Evolutionary conservation across 148 eudicot genomes (phyloP), one percentile per base, ranked within the genome.

Genomic region (Persicaria maculosa): DNA sequence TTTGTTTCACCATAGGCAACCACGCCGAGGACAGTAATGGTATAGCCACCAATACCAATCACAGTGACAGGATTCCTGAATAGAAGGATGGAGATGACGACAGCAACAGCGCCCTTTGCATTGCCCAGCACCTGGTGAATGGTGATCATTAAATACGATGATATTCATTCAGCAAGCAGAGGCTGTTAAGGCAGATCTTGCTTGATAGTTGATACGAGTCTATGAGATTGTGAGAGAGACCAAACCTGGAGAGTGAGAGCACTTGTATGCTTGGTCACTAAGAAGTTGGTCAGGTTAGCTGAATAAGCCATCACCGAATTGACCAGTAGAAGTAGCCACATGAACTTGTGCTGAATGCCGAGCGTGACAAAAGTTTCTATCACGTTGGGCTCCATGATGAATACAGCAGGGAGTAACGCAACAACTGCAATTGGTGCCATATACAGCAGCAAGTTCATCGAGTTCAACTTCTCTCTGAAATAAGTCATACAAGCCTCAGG

Each of bases 41-140:
- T 75, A 74, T 95, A 95, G 47, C 98, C 98, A 64, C 89, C 96
- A 55, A 92, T 95, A 44, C 98, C 98, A 6, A 86, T 47, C 20
- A 85, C 78, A 0, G 97, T 94, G 25, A 95, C 98, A 0, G 98
- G 98, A 72, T 95, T 95, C 61, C 79, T 86, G 81, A 95, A 95
- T 9, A 95, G 57, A 67, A 95, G 93, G 74, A 95, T 95, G 45
- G 98, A 95, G 74, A 95, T 90, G 47, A 95, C 98, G 47, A 95
- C 97, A 9, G 98, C 98, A 75, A 95, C 98, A 2, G 98, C 97
- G 0, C 98, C 98, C 81, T 95, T 92, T 54, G 98, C 98, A 82
- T 95, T 95, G 72, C 98, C 98, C 45, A 95, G 25, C 44, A 94
- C 97, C 98, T 94, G 89, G 19, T 44, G 50, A 45, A 31, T 31